These are phyloP conservation scores for Gynostemma pentaphyllum DNA, from an alignment of 306 rosid genomes.

Conservation along the genomic window DNA sequence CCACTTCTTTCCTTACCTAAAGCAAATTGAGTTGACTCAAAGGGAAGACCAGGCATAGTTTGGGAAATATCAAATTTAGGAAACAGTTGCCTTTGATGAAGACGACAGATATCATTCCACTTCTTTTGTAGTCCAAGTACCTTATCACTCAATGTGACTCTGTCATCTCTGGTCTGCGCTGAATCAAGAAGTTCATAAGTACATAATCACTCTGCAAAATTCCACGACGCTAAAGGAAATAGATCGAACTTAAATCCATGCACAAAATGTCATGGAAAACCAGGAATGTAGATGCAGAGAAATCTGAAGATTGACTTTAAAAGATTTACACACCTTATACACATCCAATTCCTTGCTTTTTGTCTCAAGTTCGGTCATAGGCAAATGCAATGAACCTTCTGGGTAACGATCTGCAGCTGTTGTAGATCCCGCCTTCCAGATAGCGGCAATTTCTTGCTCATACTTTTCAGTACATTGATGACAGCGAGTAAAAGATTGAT, in stretches of 20 bases:
- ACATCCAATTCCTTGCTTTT: constrained; percentile 35
- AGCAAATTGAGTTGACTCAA: constrained; percentile 31
- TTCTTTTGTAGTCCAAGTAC: constrained; percentile 51
- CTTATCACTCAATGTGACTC: constrained; percentile 26
- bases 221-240: background rate
- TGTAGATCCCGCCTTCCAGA: constrained; percentile 36
- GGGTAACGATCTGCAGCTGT: constrained; percentile 19
- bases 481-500: constrained; percentile 37
- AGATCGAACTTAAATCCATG: no score
- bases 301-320: constrained; percentile 11
- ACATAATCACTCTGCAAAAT: constrained; percentile 1
- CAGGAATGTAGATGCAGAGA: no score
- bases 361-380: constrained; percentile 31
- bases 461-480: constrained; percentile 59
- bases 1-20: constrained; percentile 29
- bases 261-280: no score
- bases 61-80: constrained; percentile 33
- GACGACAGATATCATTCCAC: constrained; percentile 60
- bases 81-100: constrained; percentile 35
- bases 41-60: constrained; percentile 26
- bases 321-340: constrained; percentile 57
- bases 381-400: constrained; percentile 38
- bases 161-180: constrained; percentile 67
- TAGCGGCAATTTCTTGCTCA: constrained; percentile 67
- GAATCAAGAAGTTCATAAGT: constrained; percentile 37